phyloP scores from a whole-genome alignment of 73 alveolate species.

The Paramecium sonneborni region DNA sequence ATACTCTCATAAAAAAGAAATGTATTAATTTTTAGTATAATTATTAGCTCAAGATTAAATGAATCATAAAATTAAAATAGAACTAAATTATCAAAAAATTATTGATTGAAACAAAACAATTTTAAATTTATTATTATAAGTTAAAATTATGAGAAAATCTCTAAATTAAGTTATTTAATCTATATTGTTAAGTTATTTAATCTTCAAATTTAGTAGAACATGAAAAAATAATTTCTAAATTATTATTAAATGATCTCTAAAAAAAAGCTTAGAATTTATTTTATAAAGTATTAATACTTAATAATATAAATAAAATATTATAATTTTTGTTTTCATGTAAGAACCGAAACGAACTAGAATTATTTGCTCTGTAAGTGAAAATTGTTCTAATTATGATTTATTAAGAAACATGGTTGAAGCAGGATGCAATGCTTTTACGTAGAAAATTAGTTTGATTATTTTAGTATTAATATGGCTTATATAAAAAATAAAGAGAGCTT shows the following conservation, averaged over 20 bases:
- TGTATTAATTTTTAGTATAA: background rate
- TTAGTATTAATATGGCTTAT: conserved; percentile 45
- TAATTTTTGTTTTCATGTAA: background rate
- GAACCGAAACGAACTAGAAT: conserved; percentile 24
- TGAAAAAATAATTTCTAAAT: too few species aligned
- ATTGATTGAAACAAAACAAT: background rate
- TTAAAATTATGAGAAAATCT: background rate
- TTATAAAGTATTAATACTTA: background rate
- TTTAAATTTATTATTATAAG: background rate
- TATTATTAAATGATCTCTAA: too few species aligned
- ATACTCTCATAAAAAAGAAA: conserved; percentile 25
- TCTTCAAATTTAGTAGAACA: too few species aligned
- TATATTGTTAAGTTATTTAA: background rate
- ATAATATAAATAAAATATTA: background rate
- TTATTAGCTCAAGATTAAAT: background rate
- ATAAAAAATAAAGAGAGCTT: background rate
- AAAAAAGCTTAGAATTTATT: too few species aligned
- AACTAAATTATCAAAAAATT: background rate
- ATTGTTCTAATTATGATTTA: conserved; percentile 13
- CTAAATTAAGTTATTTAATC: too few species aligned
- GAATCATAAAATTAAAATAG: background rate
- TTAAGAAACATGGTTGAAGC: background rate
- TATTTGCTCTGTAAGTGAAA: conserved; percentile 40
- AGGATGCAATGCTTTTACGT: conserved; percentile 39
- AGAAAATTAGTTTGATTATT: background rate